A percentile compares a stretch with the other conserved stretches of the same genome.
Conservation (phyloP, 1,284 basidiomycete genomes). For the Bjerkandera adusta region DNA sequence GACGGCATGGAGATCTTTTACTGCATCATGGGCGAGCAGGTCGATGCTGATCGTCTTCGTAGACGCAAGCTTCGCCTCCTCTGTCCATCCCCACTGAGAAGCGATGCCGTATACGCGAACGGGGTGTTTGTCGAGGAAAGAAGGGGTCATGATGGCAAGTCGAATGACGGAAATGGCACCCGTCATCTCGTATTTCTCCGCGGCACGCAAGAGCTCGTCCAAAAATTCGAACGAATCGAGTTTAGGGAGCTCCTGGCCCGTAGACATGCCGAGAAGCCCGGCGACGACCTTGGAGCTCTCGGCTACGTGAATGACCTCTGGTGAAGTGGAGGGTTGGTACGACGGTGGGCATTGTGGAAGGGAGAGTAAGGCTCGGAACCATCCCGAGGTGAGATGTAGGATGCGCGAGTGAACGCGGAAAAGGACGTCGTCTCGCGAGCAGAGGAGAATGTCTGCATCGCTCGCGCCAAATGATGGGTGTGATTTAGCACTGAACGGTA, state of each 20-base stretch:
- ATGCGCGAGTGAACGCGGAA: constrained; percentile 54
- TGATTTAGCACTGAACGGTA: too few species aligned
- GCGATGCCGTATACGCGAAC: constrained; percentile 53
- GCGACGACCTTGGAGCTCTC: constrained; percentile 50
- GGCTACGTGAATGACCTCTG: constrained; percentile 46
- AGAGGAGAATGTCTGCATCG: constrained; percentile 46
- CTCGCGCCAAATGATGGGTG: constrained; percentile 21
- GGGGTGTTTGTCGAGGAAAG: constrained; percentile 41
- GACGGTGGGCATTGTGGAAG: constrained; percentile 40
- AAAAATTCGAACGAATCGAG: constrained; percentile 45
- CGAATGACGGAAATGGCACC: constrained; percentile 52
- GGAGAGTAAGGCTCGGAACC: constrained; percentile 53
- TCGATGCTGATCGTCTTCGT: constrained; percentile 37
- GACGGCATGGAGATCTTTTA: constrained; percentile 17
- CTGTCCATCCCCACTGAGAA: constrained; percentile 51
- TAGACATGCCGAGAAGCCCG: constrained; percentile 51
- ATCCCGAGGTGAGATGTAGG: constrained; percentile 54
- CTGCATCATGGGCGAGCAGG: constrained; percentile 37
- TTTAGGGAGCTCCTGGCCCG: constrained; percentile 46
- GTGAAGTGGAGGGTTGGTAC: background rate
- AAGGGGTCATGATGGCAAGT: constrained; percentile 43
- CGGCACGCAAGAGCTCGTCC: constrained; percentile 49
- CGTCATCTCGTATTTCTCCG: constrained; percentile 67
- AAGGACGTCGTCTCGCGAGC: constrained; percentile 36
- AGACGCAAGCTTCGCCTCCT: constrained; percentile 50